Conservation (phyloP, 352 stramenopile species). For the Phytophthora pisi region DNA sequence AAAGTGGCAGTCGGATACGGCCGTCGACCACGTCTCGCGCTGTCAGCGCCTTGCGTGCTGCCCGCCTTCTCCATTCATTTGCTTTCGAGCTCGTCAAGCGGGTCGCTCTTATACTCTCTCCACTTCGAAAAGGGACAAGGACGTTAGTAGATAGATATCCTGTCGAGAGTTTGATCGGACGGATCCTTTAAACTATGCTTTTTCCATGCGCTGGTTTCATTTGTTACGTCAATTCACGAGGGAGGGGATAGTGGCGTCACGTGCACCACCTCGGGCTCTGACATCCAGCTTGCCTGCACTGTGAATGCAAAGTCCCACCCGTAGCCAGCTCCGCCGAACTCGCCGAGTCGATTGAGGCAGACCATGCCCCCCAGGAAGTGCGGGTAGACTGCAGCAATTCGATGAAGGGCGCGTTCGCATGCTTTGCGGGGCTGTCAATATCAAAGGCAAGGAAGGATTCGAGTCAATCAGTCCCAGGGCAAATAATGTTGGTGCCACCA, state of each 20-base stretch:
- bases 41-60: slow-evolving; percentile 21
- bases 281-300: slow-evolving; percentile 69
- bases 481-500: too few species aligned
- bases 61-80: slow-evolving; percentile 36
- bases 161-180: slow-evolving; percentile 39
- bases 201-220: slow-evolving; percentile 12
- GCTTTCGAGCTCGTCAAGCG: slow-evolving; percentile 26
- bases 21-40: slow-evolving; percentile 16
- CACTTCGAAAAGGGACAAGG: slow-evolving; percentile 50
- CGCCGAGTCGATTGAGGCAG: slow-evolving; percentile 72
- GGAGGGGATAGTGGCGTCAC: slow-evolving; percentile 44
- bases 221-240: slow-evolving; percentile 19
- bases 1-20: slow-evolving; percentile 37
- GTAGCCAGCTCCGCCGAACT: slow-evolving; percentile 76
- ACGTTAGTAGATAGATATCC: slow-evolving; percentile 48
- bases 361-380: slow-evolving; percentile 81
- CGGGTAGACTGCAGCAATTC: slow-evolving; percentile 62
- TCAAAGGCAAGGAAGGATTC: too few species aligned
- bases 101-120: slow-evolving; percentile 39
- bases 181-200: slow-evolving; percentile 44
- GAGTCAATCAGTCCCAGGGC: too few species aligned
- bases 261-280: slow-evolving; percentile 51
- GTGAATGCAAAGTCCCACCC: slow-evolving; percentile 78
- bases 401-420: slow-evolving; percentile 57
- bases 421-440: slow-evolving; percentile 55